Evolutionary conservation across 2,329 filamentous ascomycete species (phyloP), one percentile per base, ranked within the genome.

Genomic region (Aureobasidium sp.): DNA sequence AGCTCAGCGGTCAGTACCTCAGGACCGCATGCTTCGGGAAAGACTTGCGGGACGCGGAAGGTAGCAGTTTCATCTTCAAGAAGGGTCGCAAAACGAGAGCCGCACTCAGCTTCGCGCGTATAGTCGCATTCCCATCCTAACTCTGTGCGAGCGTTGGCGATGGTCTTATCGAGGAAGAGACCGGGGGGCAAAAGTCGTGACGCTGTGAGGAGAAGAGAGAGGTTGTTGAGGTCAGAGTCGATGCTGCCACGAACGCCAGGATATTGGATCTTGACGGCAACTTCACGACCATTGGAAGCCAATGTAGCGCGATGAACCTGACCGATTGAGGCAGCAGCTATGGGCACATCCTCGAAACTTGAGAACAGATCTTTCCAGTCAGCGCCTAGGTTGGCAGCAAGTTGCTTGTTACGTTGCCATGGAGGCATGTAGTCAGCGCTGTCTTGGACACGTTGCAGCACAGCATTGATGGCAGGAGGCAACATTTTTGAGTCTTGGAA

Each of bases 51-150:
- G 0, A 97, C 90, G 2, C 83, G 76, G 72, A 97, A 99, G 37
- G 87, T 83, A 54, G 85, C 82, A 25, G 80, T 76, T 64, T 96
- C 89, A 62, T 88, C 83, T n/a, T 79, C 73, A n/a, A 97, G 84
- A 9, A 97, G 84, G 30, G 85, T 76, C 51, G 83, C 82, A 77
- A 97, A 99, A 25, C 87, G 86, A 51, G 79, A 81, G 44, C 86
- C 90, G 69, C 90, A 94, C 67, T 86, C 81, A 3, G 92, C 92
- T 79, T 99, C 94, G 53, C 94, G 88, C 61, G 85, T 76, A 72
- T 99, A 99, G 77, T 99, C 91, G 72, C 93, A 97, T 78, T 99
- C 94, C 94, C 94, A 99, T 4, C 85, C 92, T 3, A 99, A 83
- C 74, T 99, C 94, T 1, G 85, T 86, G 10, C 94, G 85, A 4